These are phyloP conservation scores for Cladophialophora immunda DNA, from an alignment of 2,329 filamentous ascomycete species.

Conservation along the genomic window DNA sequence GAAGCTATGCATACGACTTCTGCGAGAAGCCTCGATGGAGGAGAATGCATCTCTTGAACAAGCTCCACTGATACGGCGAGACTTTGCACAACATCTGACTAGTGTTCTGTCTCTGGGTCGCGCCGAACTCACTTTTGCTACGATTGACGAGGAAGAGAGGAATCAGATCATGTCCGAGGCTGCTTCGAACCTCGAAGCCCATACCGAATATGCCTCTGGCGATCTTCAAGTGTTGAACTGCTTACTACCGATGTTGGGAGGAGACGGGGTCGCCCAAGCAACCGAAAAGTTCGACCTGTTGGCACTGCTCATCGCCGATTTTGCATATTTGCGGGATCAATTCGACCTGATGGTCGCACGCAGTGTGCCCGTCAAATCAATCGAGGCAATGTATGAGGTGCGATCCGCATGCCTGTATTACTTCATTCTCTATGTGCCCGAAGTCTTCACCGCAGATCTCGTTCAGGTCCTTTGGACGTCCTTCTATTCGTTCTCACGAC, in stretches of 20 bases:
- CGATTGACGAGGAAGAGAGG: slow-evolving; percentile 29
- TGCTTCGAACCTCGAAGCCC: slow-evolving; percentile 26
- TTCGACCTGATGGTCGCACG: slow-evolving; percentile 18
- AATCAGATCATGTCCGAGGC: slow-evolving; percentile 27
- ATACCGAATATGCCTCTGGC: slow-evolving; percentile 30
- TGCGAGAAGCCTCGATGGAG: slow-evolving; percentile 74
- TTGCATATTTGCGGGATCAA: slow-evolving; percentile 27
- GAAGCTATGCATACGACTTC: slow-evolving; percentile 70
- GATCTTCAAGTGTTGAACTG: slow-evolving; percentile 30
- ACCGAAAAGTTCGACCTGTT: slow-evolving; percentile 30
- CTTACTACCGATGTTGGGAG: slow-evolving; percentile 24
- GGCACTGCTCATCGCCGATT: slow-evolving; percentile 29
- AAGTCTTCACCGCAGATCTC: slow-evolving; percentile 68
- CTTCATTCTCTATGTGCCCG: slow-evolving; percentile 59
- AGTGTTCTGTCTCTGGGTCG: slow-evolving; percentile 27
- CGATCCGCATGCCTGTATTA: slow-evolving; percentile 23
- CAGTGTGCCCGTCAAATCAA: slow-evolving; percentile 19
- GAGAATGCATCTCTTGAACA: slow-evolving; percentile 62
- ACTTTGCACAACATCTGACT: slow-evolving; percentile 30
- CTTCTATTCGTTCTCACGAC: slow-evolving; percentile 71
- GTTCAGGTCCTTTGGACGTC: slow-evolving; percentile 75
- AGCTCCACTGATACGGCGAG: slow-evolving; percentile 43
- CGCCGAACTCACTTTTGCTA: slow-evolving; percentile 12
- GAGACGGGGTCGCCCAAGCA: slow-evolving; percentile 4
- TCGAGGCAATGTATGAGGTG: slow-evolving; percentile 33